Conservation (phyloP, 192 early-diverging fungal genomes). For the Coemansia sp. region DNA sequence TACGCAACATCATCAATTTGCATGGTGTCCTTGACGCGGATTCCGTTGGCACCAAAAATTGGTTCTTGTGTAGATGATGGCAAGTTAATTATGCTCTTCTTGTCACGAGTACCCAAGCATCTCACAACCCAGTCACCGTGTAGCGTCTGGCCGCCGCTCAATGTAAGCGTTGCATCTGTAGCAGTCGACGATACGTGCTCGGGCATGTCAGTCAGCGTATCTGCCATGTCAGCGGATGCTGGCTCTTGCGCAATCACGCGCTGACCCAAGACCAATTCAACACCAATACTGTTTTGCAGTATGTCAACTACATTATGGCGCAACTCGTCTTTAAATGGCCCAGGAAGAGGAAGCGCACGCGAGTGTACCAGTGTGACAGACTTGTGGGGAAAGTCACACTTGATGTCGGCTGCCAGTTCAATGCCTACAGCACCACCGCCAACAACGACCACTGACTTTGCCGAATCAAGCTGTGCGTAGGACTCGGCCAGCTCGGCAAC, state of each 20-base stretch:
- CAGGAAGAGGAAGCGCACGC: slow-evolving; percentile 22
- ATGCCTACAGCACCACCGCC: slow-evolving; percentile 78
- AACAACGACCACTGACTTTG: slow-evolving; percentile 33
- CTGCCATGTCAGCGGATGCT: slow-evolving; percentile 21
- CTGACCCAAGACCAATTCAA: slow-evolving; percentile 32
- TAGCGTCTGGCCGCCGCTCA: slow-evolving; percentile 12
- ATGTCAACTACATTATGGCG: slow-evolving; percentile 19
- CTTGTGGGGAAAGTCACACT: slow-evolving; percentile 40
- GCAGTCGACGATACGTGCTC: slow-evolving; percentile 9
- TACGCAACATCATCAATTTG: slow-evolving; percentile 61
- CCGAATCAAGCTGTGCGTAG: background rate
- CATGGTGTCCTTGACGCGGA: slow-evolving; percentile 62
- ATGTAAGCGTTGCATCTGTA: slow-evolving; percentile 10
- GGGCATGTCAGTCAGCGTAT: background rate
- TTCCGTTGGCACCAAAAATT: slow-evolving; percentile 12
- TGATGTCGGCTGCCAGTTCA: slow-evolving; percentile 73
- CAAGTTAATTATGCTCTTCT: slow-evolving; percentile 7
- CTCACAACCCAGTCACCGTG: slow-evolving; percentile 24
- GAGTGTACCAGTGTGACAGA: slow-evolving; percentile 46
- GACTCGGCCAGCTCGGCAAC: background rate
- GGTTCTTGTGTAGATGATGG: background rate
- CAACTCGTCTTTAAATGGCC: slow-evolving; percentile 40
- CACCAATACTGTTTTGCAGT: slow-evolving; percentile 22
- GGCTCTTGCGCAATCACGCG: slow-evolving; percentile 24
- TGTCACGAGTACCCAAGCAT: slow-evolving; percentile 22